Evolutionary conservation across 2,329 filamentous ascomycete species (phyloP).

Genomic region (Fusarium heterosporum): DNA sequence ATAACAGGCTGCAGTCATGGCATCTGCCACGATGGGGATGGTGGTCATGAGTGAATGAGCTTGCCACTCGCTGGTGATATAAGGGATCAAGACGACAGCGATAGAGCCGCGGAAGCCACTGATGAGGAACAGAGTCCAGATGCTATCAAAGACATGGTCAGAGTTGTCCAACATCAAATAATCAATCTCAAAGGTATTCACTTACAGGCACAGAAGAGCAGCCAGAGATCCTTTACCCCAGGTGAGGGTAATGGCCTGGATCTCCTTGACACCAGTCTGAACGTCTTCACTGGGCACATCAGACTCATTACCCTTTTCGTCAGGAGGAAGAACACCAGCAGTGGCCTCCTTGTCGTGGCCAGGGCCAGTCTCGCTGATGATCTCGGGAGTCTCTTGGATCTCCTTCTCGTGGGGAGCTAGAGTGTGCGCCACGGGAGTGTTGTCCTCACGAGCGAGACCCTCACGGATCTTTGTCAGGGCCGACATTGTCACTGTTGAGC

Average conservation of each 20-base stretch:
- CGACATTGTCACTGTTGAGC: conserved; percentile 28
- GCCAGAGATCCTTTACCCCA: conserved; percentile 56
- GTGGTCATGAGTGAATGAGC: conserved; percentile 66
- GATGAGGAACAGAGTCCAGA: conserved; percentile 64
- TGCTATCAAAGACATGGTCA: conserved; percentile 36
- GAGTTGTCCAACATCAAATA: neutral
- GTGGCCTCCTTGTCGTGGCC: conserved; percentile 29
- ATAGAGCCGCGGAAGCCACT: conserved; percentile 62
- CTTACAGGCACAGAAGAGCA: conserved; percentile 50
- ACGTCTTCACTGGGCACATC: conserved; percentile 40
- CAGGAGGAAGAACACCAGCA: conserved; percentile 12
- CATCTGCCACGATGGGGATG: conserved; percentile 64
- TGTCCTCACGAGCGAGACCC: conserved; percentile 19
- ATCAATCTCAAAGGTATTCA: neutral
- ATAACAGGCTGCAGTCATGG: conserved; percentile 69
- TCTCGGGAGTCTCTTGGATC: conserved; percentile 14
- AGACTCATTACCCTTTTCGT: conserved; percentile 25
- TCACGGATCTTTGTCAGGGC: conserved; percentile 38
- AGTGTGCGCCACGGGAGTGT: conserved; percentile 19
- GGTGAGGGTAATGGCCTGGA: conserved; percentile 56
- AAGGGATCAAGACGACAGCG: conserved; percentile 56
- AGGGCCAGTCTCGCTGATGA: conserved; percentile 2
- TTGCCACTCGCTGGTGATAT: conserved; percentile 62
- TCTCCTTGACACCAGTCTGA: conserved; percentile 55
- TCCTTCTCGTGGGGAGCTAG: conserved; percentile 28